A percentile compares a stretch with the other conserved stretches of the same genome.
These are phyloP conservation scores for Gelatoporia subvermispora DNA, from an alignment of 768 basidiomycete genomes.

Conservation along the genomic window DNA sequence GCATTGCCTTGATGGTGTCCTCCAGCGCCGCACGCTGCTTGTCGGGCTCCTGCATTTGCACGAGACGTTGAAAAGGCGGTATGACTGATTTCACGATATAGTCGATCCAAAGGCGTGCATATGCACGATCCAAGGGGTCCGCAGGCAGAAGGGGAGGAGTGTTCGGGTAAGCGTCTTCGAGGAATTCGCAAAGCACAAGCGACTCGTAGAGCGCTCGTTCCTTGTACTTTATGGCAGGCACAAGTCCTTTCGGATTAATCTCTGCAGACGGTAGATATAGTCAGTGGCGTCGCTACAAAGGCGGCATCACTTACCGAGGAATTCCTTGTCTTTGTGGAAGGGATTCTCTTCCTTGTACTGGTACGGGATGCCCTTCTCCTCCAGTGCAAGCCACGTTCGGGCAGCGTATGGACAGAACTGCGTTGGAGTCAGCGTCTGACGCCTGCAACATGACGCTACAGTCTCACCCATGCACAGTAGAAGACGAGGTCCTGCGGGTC, in stretches of 20 bases:
- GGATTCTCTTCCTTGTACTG: constrained; percentile 66
- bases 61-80: constrained; percentile 43
- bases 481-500: constrained; percentile 51
- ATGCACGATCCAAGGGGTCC: constrained; percentile 46
- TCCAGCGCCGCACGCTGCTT: constrained; percentile 30
- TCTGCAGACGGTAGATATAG: constrained; percentile 21
- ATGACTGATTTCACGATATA: constrained; percentile 48
- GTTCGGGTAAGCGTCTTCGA: constrained; percentile 55
- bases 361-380: constrained; percentile 63
- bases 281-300: constrained; percentile 7
- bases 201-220: constrained; percentile 59
- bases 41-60: constrained; percentile 31
- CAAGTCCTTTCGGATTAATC: constrained; percentile 68
- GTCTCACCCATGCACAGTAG: constrained; percentile 51
- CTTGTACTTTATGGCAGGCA: constrained; percentile 51
- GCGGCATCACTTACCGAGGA: constrained; percentile 36
- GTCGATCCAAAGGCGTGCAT: constrained; percentile 54
- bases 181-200: constrained; percentile 57
- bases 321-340: constrained; percentile 61
- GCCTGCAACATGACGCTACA: background rate
- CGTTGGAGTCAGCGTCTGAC: background rate
- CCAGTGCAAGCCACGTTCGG: constrained; percentile 61
- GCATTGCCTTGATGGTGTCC: constrained; percentile 34
- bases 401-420: constrained; percentile 57
- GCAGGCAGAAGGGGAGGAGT: constrained; percentile 44